Evolutionary conservation across 805 yeast genomes (phyloP).

Genomic region (Vanderwaltozyma yarrowii): DNA sequence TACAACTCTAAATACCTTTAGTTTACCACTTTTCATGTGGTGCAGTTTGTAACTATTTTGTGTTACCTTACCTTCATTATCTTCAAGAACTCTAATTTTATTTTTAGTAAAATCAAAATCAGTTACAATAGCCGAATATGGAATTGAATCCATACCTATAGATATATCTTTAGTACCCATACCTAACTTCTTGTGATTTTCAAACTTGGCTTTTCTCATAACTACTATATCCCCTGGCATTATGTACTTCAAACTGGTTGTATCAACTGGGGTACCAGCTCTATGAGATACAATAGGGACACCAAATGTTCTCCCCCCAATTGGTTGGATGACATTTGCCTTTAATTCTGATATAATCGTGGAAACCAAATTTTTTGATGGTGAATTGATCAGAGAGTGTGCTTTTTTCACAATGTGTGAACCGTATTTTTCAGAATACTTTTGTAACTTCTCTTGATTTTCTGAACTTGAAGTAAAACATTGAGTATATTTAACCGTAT

Average conservation of each 20-base stretch:
- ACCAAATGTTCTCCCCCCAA: slow-evolving; percentile 66
- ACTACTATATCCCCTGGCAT: slow-evolving; percentile 80
- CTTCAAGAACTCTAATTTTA: slow-evolving; percentile 59
- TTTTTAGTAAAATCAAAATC: slow-evolving; percentile 68
- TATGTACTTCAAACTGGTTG: slow-evolving; percentile 48
- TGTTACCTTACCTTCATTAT: slow-evolving; percentile 41
- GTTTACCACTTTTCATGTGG: slow-evolving; percentile 69
- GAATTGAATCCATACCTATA: slow-evolving; percentile 43
- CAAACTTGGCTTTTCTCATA: slow-evolving; percentile 64
- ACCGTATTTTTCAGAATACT: slow-evolving; percentile 43
- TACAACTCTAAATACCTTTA: slow-evolving; percentile 71
- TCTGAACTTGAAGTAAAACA: slow-evolving; percentile 31
- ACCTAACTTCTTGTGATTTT: slow-evolving; percentile 44
- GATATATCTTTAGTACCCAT: slow-evolving; percentile 41
- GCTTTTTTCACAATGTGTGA: slow-evolving; percentile 39
- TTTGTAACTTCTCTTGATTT: slow-evolving; percentile 27
- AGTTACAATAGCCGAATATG: slow-evolving; percentile 50
- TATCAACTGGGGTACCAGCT: slow-evolving; percentile 38
- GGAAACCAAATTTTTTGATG: slow-evolving; percentile 24
- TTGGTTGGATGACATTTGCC: slow-evolving; percentile 39
- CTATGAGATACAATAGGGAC: slow-evolving; percentile 40
- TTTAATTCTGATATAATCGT: slow-evolving; percentile 30
- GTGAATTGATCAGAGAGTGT: slow-evolving; percentile 23
- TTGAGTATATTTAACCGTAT: slow-evolving; percentile 30
- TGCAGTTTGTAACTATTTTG: slow-evolving; percentile 55